Evolutionary conservation across 805 yeast genomes (phyloP).

Genomic region (Ogataea wickerhamii): DNA sequence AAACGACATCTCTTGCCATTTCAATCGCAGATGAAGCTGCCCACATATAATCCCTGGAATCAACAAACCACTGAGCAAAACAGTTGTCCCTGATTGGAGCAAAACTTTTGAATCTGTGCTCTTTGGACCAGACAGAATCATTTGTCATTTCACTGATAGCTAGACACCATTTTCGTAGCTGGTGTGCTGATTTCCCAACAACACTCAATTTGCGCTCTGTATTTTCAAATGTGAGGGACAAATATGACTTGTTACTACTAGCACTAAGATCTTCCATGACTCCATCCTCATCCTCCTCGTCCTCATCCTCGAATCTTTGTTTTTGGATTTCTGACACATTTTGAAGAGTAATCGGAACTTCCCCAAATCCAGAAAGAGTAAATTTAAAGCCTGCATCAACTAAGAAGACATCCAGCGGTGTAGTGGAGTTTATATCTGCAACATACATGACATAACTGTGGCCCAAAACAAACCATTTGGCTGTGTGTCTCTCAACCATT

Average conservation of each 20-base stretch:
- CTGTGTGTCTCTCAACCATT: constrained; percentile 87
- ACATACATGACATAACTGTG: constrained; percentile 83
- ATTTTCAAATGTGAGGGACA: constrained; percentile 61
- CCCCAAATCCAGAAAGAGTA: constrained; percentile 41
- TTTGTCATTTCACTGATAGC: constrained; percentile 68
- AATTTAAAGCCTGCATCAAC: constrained; percentile 76
- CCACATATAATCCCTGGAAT: constrained; percentile 91
- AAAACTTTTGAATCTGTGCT: constrained; percentile 79
- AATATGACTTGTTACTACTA: constrained; percentile 43
- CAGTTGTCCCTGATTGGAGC: constrained; percentile 87
- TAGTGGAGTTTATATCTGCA: constrained; percentile 78
- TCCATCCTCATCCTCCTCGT: constrained; percentile 38
- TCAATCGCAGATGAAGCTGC: constrained; percentile 88
- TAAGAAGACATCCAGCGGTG: constrained; percentile 85
- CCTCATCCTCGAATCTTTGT: constrained; percentile 27
- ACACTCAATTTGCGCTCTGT: constrained; percentile 75
- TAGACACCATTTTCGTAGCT: constrained; percentile 69
- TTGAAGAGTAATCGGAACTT: constrained; percentile 21
- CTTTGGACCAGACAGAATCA: constrained; percentile 66
- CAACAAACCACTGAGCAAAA: constrained; percentile 96
- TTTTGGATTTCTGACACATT: constrained; percentile 19
- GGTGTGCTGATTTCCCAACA: constrained; percentile 61
- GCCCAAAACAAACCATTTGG: constrained; percentile 88
- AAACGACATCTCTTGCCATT: constrained; percentile 90
- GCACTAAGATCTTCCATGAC: constrained; percentile 30